Evolutionary conservation across 2,329 filamentous ascomycete species (phyloP).

Genomic region (Ilyonectria destructans): DNA sequence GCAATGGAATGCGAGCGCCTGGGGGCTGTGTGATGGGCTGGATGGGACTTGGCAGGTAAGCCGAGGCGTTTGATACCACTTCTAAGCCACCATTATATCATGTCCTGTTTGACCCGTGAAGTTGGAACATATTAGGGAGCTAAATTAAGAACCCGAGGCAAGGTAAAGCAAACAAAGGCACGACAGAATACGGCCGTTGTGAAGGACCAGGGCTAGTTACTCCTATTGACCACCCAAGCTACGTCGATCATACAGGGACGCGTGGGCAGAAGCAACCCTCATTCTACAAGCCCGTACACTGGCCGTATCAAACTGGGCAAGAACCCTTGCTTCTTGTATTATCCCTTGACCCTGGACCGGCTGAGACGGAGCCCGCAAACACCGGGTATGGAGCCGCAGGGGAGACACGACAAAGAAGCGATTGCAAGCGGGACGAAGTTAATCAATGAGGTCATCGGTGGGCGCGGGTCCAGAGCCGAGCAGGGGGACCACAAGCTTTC

Average conservation of each 20-base stretch:
- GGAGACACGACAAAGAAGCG: constrained; percentile 16
- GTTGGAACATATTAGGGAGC: not conserved
- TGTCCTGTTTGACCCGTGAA: not conserved
- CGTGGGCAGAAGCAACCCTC: constrained; percentile 8
- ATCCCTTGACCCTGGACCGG: constrained; percentile 24
- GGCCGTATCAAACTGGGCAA: constrained; percentile 3
- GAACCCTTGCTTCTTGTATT: constrained; percentile 15
- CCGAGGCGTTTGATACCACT: not conserved
- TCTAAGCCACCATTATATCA: not conserved
- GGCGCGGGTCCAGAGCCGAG: constrained; percentile 18
- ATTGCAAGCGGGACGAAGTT: constrained; percentile 11
- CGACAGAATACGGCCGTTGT: not conserved
- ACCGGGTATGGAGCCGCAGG: constrained; percentile 4
- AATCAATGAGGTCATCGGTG: constrained; percentile 33
- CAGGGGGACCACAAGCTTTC: constrained; percentile 20
- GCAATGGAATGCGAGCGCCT: not conserved
- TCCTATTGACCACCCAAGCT: constrained; percentile 3
- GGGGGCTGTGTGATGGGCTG: not conserved
- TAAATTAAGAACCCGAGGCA: not conserved
- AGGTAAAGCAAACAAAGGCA: not conserved
- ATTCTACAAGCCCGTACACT: constrained; percentile 1
- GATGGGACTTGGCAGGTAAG: not conserved
- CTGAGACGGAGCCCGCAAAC: constrained; percentile 23
- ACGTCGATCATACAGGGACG: constrained; percentile 21
- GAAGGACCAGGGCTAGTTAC: constrained; percentile 13